Evolutionary conservation across 2,329 filamentous ascomycete genomes (phyloP), one percentile per base, ranked within the genome.

Genomic region (Hansfordia pulvinata): DNA sequence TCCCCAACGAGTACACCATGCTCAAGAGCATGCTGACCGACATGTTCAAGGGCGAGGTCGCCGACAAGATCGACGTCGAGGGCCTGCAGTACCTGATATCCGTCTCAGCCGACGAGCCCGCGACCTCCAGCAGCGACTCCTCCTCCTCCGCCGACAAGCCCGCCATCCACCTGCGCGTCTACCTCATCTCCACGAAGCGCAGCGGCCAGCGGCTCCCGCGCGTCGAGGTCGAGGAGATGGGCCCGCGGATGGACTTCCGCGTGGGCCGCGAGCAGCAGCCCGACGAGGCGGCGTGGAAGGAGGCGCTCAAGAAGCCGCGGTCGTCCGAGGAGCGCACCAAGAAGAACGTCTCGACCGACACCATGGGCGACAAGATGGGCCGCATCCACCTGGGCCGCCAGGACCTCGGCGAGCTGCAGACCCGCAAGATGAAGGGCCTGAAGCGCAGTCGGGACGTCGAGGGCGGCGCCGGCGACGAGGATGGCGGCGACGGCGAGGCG

Each of bases 371-470:
- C 57, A 96, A 96, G 76, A 67, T 96, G 37, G 90, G 88, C 36
- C 76, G 85, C 41, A 80, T 98, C 36, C 90, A 98, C 53, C 56
- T 93, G 33, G 84, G 81, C 46, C 84, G 78, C 60, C 85, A 94
- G 57, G 85, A 98, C 57, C 67, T 98, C 32, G 66, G 64, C 47
- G 70, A 79, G 42, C 55, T 98, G 54, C 90, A 98, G 64, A 92
- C 86, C 28, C 76, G 90, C 48, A 98, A 98, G 73, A 96, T 98
- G 86, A 98, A 98, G 74, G 90, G 86, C 39, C 56, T 98, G 40
- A 98, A 96, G 71, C 69, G 90, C 38, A 74, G 68, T 37, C 71
- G 83, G 29, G 75, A 75, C 35, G 56, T 70, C 14, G 63, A 66
- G 27, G 60, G 58, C 26, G 65, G 64, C 21, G 62, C 60, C 14